Evolutionary conservation across 1,139 yeast species (phyloP).

Genomic region (Diutina scorzettiae): DNA sequence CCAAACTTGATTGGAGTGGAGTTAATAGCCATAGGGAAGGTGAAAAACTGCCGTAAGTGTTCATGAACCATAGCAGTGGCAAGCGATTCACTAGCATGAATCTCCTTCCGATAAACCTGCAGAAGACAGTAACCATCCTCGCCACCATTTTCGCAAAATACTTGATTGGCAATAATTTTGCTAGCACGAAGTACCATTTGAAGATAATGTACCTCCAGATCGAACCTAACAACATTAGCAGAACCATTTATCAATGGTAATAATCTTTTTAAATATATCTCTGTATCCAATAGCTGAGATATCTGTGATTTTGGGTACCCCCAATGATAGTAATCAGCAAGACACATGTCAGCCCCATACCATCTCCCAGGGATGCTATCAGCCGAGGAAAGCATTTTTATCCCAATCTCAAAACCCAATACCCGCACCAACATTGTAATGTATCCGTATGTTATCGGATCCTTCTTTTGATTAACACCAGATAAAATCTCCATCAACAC

Average conservation of each 20-base stretch:
- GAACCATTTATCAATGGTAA: not conserved
- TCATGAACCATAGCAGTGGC: not conserved
- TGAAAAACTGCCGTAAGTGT: not conserved
- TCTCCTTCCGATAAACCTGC: not conserved
- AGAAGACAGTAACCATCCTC: constrained; percentile 1
- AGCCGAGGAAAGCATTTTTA: not conserved
- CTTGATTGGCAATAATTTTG: not conserved
- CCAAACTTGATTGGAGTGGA: not conserved
- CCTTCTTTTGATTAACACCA: not conserved
- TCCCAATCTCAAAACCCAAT: not conserved
- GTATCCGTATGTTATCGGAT: not conserved
- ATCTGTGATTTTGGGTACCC: not conserved
- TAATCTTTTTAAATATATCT: not conserved
- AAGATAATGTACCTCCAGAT: not conserved
- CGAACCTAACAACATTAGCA: not conserved
- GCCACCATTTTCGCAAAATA: not conserved
- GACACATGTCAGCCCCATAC: not conserved
- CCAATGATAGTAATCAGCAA: not conserved
- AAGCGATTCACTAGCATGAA: not conserved
- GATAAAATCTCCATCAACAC: not conserved
- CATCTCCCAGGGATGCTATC: not conserved
- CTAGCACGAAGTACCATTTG: not conserved
- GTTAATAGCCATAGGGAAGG: not conserved
- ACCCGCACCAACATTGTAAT: not conserved
- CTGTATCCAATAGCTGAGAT: not conserved